Conservation (phyloP, 352 stramenopile genomes). For the Thalassiosira livingstoniorum region DNA sequence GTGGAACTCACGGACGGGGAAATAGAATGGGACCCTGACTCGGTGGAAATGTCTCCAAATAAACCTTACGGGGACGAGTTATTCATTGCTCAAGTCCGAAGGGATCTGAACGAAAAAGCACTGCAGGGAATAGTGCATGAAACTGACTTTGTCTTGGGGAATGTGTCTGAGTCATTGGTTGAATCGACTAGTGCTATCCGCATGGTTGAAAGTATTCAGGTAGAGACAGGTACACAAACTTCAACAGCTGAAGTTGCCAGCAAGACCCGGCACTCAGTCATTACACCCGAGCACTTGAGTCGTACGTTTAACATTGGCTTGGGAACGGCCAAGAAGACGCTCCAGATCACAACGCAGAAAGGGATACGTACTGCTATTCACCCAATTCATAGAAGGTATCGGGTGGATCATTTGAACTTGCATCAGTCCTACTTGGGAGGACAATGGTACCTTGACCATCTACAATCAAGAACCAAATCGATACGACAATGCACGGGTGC, state of each 20-base stretch:
- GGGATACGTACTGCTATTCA: background rate
- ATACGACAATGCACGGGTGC: conserved; percentile 3
- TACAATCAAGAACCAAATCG: background rate
- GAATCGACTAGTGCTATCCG: too few species aligned
- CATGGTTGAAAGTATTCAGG: too few species aligned
- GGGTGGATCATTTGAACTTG: background rate
- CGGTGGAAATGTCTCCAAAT: background rate
- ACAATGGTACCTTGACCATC: background rate
- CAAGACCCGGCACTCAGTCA: background rate
- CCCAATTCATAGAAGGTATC: background rate
- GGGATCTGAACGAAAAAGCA: too few species aligned
- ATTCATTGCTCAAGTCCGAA: too few species aligned
- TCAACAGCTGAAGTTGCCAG: background rate
- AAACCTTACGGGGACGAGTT: too few species aligned
- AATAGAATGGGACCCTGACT: conserved; percentile 24
- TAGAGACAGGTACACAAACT: too few species aligned
- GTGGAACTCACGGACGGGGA: conserved; percentile 15
- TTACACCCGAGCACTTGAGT: background rate
- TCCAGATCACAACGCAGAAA: background rate
- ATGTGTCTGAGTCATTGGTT: too few species aligned
- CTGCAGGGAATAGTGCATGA: too few species aligned
- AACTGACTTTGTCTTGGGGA: too few species aligned
- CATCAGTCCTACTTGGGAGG: background rate
- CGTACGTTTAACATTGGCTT: background rate
- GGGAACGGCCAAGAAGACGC: conserved; percentile 1